Conservation (phyloP, 164 flowering plant species). For the Cinnamomum micranthum region DNA sequence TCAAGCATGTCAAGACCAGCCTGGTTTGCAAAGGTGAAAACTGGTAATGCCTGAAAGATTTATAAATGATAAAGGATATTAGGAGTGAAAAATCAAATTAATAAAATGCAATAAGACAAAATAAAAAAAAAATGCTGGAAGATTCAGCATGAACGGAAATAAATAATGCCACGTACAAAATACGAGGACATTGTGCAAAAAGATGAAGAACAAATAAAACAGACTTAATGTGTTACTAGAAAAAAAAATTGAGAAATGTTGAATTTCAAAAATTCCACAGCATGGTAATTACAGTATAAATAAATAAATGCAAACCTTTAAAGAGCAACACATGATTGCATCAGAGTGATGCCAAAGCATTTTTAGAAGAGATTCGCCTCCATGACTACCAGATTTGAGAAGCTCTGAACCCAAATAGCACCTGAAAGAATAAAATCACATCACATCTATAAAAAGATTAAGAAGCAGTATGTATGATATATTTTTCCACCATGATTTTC, state of each 20-base stretch:
- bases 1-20: slow-evolving; percentile 99
- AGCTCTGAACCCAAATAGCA: slow-evolving; percentile 76
- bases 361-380: slow-evolving; percentile 65
- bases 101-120: background rate
- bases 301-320: slow-evolving; percentile 44
- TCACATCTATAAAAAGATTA: background rate
- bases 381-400: slow-evolving; percentile 52
- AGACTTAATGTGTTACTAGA: background rate
- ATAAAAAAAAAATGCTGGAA: background rate
- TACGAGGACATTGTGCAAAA: background rate
- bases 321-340: slow-evolving; percentile 91
- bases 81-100: background rate
- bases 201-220: background rate
- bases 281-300: background rate
- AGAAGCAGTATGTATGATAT: background rate
- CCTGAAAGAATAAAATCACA: slow-evolving; percentile 27
- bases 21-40: slow-evolving; percentile 93
- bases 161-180: background rate
- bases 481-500: background rate
- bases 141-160: background rate
- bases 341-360: slow-evolving; percentile 93
- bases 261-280: background rate
- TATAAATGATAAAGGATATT: background rate
- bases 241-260: background rate
- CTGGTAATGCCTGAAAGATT: slow-evolving; percentile 69